These are phyloP conservation scores for Elsinoe necatrix DNA, from an alignment of 2,329 filamentous ascomycete genomes.

Conservation along the genomic window DNA sequence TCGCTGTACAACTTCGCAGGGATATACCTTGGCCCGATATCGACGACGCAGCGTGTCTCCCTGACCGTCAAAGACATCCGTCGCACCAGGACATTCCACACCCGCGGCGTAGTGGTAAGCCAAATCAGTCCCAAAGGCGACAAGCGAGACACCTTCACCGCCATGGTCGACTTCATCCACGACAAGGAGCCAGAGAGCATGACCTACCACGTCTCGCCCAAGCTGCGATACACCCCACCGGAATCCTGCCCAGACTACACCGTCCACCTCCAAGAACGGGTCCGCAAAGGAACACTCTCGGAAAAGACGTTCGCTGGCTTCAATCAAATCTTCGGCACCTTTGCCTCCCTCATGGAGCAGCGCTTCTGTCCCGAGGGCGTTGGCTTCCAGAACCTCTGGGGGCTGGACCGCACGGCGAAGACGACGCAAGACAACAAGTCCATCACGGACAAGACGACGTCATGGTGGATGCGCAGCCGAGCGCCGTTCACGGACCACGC, in stretches of 20 bases:
- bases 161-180: not conserved
- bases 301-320: not conserved
- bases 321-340: not conserved
- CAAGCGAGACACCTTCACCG: not conserved
- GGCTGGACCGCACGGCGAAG: not conserved
- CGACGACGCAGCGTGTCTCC: not conserved
- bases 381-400: not conserved
- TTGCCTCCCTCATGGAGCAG: not conserved
- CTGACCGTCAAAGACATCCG: not conserved
- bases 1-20: not conserved
- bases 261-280: not conserved
- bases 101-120: not conserved
- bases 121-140: not conserved
- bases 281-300: not conserved
- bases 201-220: not conserved
- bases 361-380: not conserved
- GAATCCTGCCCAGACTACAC: not conserved
- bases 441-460: not conserved
- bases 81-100: not conserved
- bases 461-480: not conserved
- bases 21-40: not conserved
- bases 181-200: not conserved
- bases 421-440: not conserved
- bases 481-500: not conserved
- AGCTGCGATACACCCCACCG: not conserved